Conservation (phyloP, 2,329 filamentous ascomycete species). For the Apiospora phragmitis region DNA sequence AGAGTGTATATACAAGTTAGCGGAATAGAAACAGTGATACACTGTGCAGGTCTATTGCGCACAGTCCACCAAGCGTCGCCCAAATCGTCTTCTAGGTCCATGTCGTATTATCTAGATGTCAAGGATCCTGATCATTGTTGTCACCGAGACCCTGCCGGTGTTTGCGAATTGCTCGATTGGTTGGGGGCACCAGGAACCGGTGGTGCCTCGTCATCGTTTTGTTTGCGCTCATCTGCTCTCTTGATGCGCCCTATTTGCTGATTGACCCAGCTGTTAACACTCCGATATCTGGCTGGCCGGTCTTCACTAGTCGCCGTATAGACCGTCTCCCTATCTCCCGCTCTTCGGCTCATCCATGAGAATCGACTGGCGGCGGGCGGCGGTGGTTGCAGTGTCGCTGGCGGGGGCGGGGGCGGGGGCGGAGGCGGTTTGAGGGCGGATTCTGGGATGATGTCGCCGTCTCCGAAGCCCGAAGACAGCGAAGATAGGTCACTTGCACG, state of each 20-base stretch:
- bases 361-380: conserved; percentile 27
- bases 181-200: conserved; percentile 37
- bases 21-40: conserved; percentile 6
- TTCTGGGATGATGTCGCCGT: conserved; percentile 55
- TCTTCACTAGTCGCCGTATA: conserved; percentile 57
- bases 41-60: conserved; percentile 1
- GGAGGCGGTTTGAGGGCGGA: conserved; percentile 17
- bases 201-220: conserved; percentile 35
- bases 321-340: conserved; percentile 46
- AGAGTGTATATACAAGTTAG: conserved; percentile 5
- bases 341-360: conserved; percentile 36
- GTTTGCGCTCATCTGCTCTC: conserved; percentile 39
- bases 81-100: background rate
- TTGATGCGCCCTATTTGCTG: conserved; percentile 60
- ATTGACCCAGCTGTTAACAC: conserved; percentile 63
- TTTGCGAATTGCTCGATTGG: background rate
- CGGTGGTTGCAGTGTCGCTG: conserved; percentile 14
- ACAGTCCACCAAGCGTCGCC: background rate
- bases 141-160: conserved; percentile 6
- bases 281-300: conserved; percentile 55
- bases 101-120: background rate
- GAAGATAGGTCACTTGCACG: conserved; percentile 57
- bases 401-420: conserved; percentile 11
- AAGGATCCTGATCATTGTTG: background rate
- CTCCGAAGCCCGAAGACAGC: conserved; percentile 64